These are phyloP conservation scores for Rhypophila decipiens DNA, from an alignment of 495 filamentous ascomycete species.

Conservation along the genomic window DNA sequence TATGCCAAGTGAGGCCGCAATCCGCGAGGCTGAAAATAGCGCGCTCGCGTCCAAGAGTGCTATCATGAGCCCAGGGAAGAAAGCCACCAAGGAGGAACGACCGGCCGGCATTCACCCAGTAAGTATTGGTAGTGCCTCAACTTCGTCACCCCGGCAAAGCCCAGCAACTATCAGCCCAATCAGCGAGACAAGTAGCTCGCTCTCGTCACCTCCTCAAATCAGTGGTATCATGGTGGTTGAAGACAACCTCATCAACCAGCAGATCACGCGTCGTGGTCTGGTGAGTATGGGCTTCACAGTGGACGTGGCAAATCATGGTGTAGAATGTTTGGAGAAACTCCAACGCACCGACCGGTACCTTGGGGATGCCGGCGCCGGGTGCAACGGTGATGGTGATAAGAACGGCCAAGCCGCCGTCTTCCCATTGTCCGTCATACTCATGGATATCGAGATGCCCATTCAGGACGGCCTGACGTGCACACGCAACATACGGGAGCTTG, in stretches of 20 bases:
- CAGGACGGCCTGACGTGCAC: slow-evolving; percentile 74
- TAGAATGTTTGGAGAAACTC: slow-evolving; percentile 60
- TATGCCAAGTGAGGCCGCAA: slow-evolving; percentile 25
- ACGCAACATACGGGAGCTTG: slow-evolving; percentile 56
- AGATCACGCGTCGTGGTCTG: slow-evolving; percentile 59
- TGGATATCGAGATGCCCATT: slow-evolving; percentile 83
- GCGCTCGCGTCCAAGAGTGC: background rate
- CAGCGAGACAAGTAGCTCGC: background rate
- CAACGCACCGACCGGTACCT: slow-evolving; percentile 19
- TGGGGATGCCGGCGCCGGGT: background rate
- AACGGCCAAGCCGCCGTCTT: slow-evolving; percentile 4
- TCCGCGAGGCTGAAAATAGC: slow-evolving; percentile 24
- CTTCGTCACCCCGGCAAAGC: slow-evolving; percentile 5
- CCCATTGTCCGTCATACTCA: slow-evolving; percentile 50
- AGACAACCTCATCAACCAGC: slow-evolving; percentile 73
- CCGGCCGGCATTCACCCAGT: background rate
- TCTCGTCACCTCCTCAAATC: slow-evolving; percentile 12
- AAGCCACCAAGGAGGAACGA: background rate
- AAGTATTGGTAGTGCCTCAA: background rate
- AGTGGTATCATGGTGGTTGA: slow-evolving; percentile 59
- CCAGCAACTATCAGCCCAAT: slow-evolving; percentile 5
- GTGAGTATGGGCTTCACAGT: slow-evolving; percentile 56
- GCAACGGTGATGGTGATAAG: slow-evolving; percentile 17
- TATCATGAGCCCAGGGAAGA: slow-evolving; percentile 2
- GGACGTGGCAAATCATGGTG: slow-evolving; percentile 65